Percentiles rank a stretch among this genome's conserved stretches.
Conservation (phyloP, 2,329 filamentous ascomycete genomes). For the Passalora sequoiae region DNA sequence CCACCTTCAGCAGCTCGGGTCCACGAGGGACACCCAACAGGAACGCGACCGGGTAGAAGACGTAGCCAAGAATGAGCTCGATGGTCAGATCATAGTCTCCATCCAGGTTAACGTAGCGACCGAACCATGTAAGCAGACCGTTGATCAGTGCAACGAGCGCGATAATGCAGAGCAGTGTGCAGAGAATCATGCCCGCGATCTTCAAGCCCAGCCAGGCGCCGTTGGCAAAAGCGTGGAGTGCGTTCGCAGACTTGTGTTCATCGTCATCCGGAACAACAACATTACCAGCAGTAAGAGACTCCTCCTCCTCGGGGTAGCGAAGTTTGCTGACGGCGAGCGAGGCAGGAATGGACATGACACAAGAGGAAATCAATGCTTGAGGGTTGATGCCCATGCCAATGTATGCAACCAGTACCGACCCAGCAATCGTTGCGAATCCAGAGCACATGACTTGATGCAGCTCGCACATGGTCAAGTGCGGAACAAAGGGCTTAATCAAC, state of each 20-base stretch:
- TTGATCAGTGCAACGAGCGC: conserved; percentile 69
- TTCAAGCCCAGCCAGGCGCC: conserved; percentile 82
- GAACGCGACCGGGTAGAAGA: conserved; percentile 74
- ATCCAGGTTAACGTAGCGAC: conserved; percentile 68
- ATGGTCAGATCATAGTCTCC: conserved; percentile 63
- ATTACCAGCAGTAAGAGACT: conserved; percentile 74
- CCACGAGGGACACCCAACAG: conserved; percentile 68
- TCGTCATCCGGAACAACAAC: conserved; percentile 76
- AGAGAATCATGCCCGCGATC: conserved; percentile 76
- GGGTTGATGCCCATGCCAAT: conserved; percentile 77
- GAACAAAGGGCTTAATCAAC: conserved; percentile 81
- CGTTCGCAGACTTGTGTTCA: conserved; percentile 70
- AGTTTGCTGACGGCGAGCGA: conserved; percentile 86
- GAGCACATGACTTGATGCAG: conserved; percentile 90
- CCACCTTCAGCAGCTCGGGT: conserved; percentile 61
- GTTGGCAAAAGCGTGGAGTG: conserved; percentile 77
- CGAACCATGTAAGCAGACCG: conserved; percentile 78
- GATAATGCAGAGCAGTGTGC: conserved; percentile 77
- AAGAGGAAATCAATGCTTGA: conserved; percentile 81
- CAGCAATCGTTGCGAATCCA: conserved; percentile 87
- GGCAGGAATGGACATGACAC: conserved; percentile 92
- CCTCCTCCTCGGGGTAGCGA: conserved; percentile 81
- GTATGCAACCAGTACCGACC: conserved; percentile 80
- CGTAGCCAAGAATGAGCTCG: conserved; percentile 69
- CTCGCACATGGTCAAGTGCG: conserved; percentile 80